Evolutionary conservation across 257 asterid species (phyloP), one percentile per base, ranked within the genome.

Genomic region (Solanum chmielewskii): DNA sequence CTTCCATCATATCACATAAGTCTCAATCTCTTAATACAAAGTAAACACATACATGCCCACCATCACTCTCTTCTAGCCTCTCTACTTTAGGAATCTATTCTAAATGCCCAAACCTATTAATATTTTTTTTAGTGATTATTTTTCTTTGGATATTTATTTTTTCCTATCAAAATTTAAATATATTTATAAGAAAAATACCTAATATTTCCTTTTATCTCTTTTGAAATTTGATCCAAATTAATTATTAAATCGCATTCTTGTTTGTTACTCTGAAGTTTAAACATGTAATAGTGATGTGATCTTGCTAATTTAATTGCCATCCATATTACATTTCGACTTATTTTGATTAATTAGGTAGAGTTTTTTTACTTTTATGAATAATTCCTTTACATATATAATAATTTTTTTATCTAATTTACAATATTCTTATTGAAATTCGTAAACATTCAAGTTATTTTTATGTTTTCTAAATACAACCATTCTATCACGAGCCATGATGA

Each of bases 371-470:
- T 64, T 64, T 64, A 64, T n/a, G 9, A 25, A 64, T 25, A 64
- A 11, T 11, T 11, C 27, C 12, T 60, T 60, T 60, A 9, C 9
- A 60, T 14, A 60, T 23, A 60, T 10, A 60, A 23, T 60, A 60
- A 3, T 60, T 62, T 60, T 62, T 62, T n/a, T 3, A 27, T 15
- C 20, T 4, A 0, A 66, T 12, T 66, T 66, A 6, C 7, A 0
- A 2, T 66, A 6, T 6, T 27, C 0, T 0, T 13, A n/a, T 64
- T 64, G 3, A 11, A 56, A 56, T 11, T 12, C 12, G 5, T 11
- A 2, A n/a, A 23, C 1, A 25, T 64, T 11, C 15, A 3, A 66
- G 12, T 66, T 25, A 12, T 66, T 25, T 66, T 3, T 25, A 66
- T 12, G 27, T 25, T 2, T 66, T 27, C 2, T 4, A 56, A 56